Conservation (phyloP, 495 filamentous ascomycete genomes). For the Amorphotheca resinae region DNA sequence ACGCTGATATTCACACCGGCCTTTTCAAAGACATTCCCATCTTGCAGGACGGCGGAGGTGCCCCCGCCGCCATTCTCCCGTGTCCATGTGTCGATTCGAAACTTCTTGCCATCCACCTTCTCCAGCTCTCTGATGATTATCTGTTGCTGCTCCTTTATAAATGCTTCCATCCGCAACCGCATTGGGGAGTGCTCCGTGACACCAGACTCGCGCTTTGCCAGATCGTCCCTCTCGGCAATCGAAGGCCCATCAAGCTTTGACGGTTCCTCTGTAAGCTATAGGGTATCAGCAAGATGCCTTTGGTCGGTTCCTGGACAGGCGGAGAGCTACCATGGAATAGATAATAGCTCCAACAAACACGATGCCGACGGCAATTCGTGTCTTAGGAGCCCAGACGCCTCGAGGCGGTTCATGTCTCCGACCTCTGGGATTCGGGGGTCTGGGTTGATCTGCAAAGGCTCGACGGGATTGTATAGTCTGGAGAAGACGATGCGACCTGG, state of each 20-base stretch:
- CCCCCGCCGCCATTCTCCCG: constrained; percentile 72
- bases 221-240: constrained; percentile 60
- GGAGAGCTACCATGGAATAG: constrained; percentile 55
- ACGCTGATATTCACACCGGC: constrained; percentile 90
- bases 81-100: constrained; percentile 74
- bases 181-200: constrained; percentile 70
- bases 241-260: constrained; percentile 23
- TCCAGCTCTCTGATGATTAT: constrained; percentile 74
- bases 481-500: constrained; percentile 1
- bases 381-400: constrained; percentile 38
- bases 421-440: constrained; percentile 7
- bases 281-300: background rate
- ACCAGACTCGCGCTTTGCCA: constrained; percentile 51
- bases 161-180: constrained; percentile 92
- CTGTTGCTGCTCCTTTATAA: constrained; percentile 84
- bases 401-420: constrained; percentile 4
- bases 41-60: constrained; percentile 86
- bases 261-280: constrained; percentile 18
- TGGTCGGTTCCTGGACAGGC: constrained; percentile 1
- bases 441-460: constrained; percentile 6
- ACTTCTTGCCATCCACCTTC: constrained; percentile 67
- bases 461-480: constrained; percentile 9
- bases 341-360: constrained; percentile 49
- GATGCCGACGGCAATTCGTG: constrained; percentile 46
- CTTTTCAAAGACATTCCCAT: constrained; percentile 96